Percentiles rank a stretch among this genome's conserved stretches.
Conservation (phyloP, 192 early-diverging fungal genomes). For the Glomus cerebriforme region DNA sequence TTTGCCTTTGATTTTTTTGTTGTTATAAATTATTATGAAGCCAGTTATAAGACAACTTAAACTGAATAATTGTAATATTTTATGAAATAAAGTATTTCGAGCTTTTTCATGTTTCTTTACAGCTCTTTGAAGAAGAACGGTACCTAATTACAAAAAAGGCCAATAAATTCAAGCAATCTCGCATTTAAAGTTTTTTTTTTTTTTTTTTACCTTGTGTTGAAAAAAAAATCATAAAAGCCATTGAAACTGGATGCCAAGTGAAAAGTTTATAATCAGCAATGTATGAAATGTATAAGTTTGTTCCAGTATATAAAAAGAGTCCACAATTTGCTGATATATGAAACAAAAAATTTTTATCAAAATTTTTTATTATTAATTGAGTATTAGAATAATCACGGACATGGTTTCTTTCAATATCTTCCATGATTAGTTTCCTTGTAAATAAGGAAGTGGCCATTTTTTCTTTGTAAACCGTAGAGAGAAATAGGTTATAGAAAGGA, state of each 20-base stretch:
- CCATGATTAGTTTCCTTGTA: too few species aligned
- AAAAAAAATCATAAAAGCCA: constrained; percentile 31
- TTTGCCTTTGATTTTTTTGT: constrained; percentile 32
- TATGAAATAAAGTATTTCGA: constrained; percentile 34
- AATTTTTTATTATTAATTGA: too few species aligned
- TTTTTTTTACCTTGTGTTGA: constrained; percentile 35
- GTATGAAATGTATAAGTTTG: constrained; percentile 30
- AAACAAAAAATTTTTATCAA: neutral
- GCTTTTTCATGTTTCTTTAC: constrained; percentile 36
- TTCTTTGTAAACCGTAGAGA: too few species aligned
- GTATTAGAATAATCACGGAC: too few species aligned
- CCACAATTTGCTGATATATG: constrained; percentile 13
- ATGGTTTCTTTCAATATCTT: too few species aligned
- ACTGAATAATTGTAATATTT: constrained; percentile 16
- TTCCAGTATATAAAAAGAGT: constrained; percentile 28
- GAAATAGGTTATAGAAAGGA: too few species aligned
- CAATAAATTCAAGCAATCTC: neutral
- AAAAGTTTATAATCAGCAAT: constrained; percentile 33
- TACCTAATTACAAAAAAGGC: constrained; percentile 17
- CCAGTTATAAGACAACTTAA: constrained; percentile 33
- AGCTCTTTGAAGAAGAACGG: constrained; percentile 39
- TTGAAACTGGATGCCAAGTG: constrained; percentile 37
- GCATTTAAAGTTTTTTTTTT: constrained; percentile 1
- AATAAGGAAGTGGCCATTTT: too few species aligned
- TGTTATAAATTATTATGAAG: constrained; percentile 27